Base-by-base conservation (phyloP, 148 eudicot genomes). In the Beta vulgaris region DNA sequence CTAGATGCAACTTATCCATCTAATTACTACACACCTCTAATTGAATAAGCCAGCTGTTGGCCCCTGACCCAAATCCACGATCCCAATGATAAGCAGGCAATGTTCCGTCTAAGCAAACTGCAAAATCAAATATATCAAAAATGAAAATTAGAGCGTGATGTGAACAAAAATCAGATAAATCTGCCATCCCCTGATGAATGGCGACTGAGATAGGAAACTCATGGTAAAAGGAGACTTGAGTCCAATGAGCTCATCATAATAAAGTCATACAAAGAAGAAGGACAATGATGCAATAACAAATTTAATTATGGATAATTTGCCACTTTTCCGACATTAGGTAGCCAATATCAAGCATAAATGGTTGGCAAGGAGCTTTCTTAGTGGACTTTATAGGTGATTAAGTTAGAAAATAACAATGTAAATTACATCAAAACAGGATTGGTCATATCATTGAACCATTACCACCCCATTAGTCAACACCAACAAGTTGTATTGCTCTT, bases 91-190 rank as follows among this genome's bases (percentile, higher is more conserved):
- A 95, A 53, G 90, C 99, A 25, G 99, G 99, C 82, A 90, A 81
- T 29, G 97, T 84, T 83, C 99, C 99, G 69, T 95, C 99, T 89
- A 95, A 84, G 78, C 97, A 95, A 40, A 95, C 99, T 95, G 87
- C 62, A 82, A 79, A 68, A 48, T 26, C n/a, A 26, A 73, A 64
- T 3, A 57, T 7, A 72, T 21, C 15, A 51, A n/a, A 49, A 58
- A 51, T 54, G 36, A 21, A 34, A 44, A 36, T 79, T 60, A 26
- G 16, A 54, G 26, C 42, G 43, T 2, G 8, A 43, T 46, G 58
- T 61, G 29, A 54, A n/a, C n/a, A n/a, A n/a, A n/a, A n/a, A n/a
- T n/a, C n/a, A n/a, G n/a, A n/a, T n/a, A n/a, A n/a, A n/a, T n/a
- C n/a, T n/a, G n/a, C n/a, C n/a, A n/a, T n/a, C n/a, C n/a, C n/a